Conservation (phyloP, 208 protist species). For the Leishmania guyanensis region DNA sequence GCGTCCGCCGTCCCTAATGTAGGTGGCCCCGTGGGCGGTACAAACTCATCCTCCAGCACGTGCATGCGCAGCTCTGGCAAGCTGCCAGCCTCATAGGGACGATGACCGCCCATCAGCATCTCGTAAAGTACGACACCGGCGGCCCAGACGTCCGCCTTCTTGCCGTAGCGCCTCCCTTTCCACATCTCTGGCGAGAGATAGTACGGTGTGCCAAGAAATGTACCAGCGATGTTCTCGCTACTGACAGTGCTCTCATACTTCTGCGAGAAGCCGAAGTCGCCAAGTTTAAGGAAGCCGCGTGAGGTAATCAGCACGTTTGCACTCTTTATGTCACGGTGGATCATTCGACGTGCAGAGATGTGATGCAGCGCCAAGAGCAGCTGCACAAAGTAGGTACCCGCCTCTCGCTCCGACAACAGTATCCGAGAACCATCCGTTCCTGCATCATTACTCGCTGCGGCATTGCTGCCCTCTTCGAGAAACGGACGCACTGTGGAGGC, state of each 20-base stretch:
- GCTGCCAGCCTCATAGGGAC: constrained; percentile 72
- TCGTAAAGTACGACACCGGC: constrained; percentile 86
- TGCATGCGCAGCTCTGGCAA: constrained; percentile 58
- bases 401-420: constrained; percentile 71
- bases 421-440: constrained; percentile 12
- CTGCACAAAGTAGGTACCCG: constrained; percentile 81
- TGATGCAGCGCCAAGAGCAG: constrained; percentile 84
- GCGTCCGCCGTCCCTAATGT: constrained; percentile 17
- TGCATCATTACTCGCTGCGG: neutral
- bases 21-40: constrained; percentile 48
- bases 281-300: constrained; percentile 86
- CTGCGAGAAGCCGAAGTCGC: constrained; percentile 93
- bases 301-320: constrained; percentile 91
- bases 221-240: constrained; percentile 79
- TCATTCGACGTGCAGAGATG: constrained; percentile 88
- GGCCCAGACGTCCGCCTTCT: constrained; percentile 90
- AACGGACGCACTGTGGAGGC: constrained; percentile 6
- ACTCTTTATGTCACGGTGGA: constrained; percentile 92
- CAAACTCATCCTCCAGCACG: constrained; percentile 58
- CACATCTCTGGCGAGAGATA: constrained; percentile 93
- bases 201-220: constrained; percentile 92
- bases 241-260: constrained; percentile 89
- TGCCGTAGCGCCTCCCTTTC: constrained; percentile 81
- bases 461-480: neutral
- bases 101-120: constrained; percentile 73